Evolutionary conservation across 164 flowering plant species (phyloP).

Genomic region (Aristolochia fimbriata): DNA sequence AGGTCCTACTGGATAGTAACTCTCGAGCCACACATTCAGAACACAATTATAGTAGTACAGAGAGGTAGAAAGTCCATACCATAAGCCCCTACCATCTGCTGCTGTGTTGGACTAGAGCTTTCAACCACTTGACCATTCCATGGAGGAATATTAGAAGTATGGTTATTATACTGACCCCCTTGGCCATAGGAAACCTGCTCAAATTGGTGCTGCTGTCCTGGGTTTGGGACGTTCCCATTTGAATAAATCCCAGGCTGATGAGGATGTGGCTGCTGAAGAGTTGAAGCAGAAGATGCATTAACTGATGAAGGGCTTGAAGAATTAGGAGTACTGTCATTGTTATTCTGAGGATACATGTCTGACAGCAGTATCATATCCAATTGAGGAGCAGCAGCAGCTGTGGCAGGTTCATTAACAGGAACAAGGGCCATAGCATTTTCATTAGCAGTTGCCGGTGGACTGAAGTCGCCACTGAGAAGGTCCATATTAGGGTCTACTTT

Average conservation of each 20-base stretch:
- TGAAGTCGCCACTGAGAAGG: constrained; percentile 79
- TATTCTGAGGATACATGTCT: constrained; percentile 45
- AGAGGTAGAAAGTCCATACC: constrained; percentile 10
- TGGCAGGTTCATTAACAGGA: constrained; percentile 49
- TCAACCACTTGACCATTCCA: constrained; percentile 64
- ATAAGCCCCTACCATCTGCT: constrained; percentile 41
- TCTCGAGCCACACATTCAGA: too few relatives aligned
- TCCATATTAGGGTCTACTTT: constrained; percentile 52
- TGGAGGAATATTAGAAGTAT: constrained; percentile 8
- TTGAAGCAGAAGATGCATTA: constrained; percentile 28
- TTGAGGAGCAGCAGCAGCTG: constrained; percentile 37
- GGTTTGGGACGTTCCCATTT: constrained; percentile 45
- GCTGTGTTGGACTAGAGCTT: constrained; percentile 7
- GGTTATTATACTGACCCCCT: constrained; percentile 1
- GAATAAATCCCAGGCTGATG: constrained; percentile 28
- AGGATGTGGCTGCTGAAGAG: constrained; percentile 35
- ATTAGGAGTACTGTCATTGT: constrained; percentile 19
- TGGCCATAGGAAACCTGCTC: constrained; percentile 38
- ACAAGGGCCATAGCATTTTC: constrained; percentile 68
- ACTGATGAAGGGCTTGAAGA: constrained; percentile 22
- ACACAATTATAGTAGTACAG: neutral
- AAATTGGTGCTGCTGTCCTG: constrained; percentile 20
- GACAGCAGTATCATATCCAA: constrained; percentile 55
- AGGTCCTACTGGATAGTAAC: too few relatives aligned
- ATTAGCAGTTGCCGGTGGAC: constrained; percentile 35